Conservation (phyloP, 805 yeast genomes). For the Vanderwaltozyma yarrowii region DNA sequence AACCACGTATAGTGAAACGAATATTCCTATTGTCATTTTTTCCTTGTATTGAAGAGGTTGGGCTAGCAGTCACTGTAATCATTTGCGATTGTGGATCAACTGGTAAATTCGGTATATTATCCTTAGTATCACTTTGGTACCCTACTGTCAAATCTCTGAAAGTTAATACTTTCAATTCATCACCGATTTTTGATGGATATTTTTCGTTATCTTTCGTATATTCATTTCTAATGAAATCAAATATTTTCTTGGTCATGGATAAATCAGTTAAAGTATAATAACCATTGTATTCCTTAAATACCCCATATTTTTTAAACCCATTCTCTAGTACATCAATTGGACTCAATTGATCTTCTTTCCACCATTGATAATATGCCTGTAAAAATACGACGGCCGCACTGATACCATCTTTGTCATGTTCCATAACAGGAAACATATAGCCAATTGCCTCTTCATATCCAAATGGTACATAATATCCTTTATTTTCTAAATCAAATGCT, state of each 20-base stretch:
- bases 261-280: slow-evolving; percentile 62
- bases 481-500: slow-evolving; percentile 57
- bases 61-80: slow-evolving; percentile 56
- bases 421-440: slow-evolving; percentile 69
- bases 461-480: slow-evolving; percentile 69
- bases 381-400: slow-evolving; percentile 68
- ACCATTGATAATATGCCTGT: slow-evolving; percentile 54
- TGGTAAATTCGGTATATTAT: slow-evolving; percentile 55
- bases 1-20: slow-evolving; percentile 80
- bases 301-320: slow-evolving; percentile 63
- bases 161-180: slow-evolving; percentile 38
- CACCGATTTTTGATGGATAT: slow-evolving; percentile 45
- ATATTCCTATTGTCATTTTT: background rate
- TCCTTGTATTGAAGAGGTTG: slow-evolving; percentile 3
- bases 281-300: slow-evolving; percentile 76
- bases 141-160: slow-evolving; percentile 87
- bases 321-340: slow-evolving; percentile 40
- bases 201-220: slow-evolving; percentile 11
- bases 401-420: slow-evolving; percentile 87
- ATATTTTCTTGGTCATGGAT: slow-evolving; percentile 41
- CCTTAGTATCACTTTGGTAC: slow-evolving; percentile 57
- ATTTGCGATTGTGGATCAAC: slow-evolving; percentile 68
- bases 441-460: slow-evolving; percentile 97
- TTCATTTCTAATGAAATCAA: slow-evolving; percentile 39
- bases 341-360: slow-evolving; percentile 29